Percentiles rank a stretch among this genome's conserved stretches.
phyloP scores from a whole-genome alignment of 306 rosid genomes.

The Spatholobus suberectus region DNA sequence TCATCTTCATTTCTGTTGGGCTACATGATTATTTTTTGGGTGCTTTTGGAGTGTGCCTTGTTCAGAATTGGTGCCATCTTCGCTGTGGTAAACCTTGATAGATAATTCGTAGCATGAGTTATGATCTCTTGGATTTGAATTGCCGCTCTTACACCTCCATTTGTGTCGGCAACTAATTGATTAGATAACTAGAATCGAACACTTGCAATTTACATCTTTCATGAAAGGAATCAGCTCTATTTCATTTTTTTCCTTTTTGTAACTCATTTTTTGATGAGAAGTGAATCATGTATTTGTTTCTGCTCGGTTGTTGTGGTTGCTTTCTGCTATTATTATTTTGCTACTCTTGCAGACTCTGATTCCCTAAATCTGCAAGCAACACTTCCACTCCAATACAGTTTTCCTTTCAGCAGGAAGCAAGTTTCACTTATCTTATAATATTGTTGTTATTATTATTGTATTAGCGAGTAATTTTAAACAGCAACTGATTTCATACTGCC shows the following conservation, averaged over 20 bases:
- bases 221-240: background rate
- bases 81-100: slow-evolving; percentile 10
- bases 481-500: background rate
- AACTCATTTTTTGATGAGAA: background rate
- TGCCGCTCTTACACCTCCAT: background rate
- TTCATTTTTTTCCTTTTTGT: slow-evolving; percentile 3
- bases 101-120: background rate
- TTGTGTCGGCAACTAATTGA: background rate
- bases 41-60: background rate
- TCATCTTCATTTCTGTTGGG: background rate
- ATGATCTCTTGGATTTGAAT: background rate
- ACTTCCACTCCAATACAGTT: background rate
- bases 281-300: background rate
- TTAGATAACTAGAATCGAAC: slow-evolving; percentile 10
- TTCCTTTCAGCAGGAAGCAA: slow-evolving; percentile 18
- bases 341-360: background rate
- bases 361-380: background rate
- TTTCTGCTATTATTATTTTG: background rate
- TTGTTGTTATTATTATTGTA: slow-evolving; percentile 2
- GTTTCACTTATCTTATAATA: background rate
- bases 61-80: background rate
- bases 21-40: background rate
- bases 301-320: background rate
- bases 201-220: background rate
- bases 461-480: background rate